Base-by-base conservation (phyloP, 306 rosid genomes). In the Cicer pinnatifidum region DNA sequence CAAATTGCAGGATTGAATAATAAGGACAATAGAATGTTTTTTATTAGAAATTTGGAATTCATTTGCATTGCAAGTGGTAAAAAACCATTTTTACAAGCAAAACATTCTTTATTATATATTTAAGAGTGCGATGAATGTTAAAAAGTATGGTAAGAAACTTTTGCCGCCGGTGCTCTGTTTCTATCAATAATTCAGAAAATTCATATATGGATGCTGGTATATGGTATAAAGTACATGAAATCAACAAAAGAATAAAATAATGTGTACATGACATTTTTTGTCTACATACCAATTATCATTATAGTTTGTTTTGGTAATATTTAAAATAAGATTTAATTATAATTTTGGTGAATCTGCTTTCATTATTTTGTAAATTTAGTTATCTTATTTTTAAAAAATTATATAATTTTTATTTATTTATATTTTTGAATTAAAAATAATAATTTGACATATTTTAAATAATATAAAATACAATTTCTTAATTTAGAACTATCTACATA, bases 191-290 rank as follows among this genome's bases (percentile, higher is more conserved):
- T 56, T 58, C 13, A 12, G 33, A 23, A 23, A 20, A 51, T 61
- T 78, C 59, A 62, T 58, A 50, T 51, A 59, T 38, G 76, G 44
- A 48, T 69, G 44, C 56, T 59, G 47, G 11, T 17, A 17, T 54
- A 17, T 54, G 39, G 35, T 56, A 56, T 38, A 57, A 57, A 57
- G 63, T 57, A 13, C 63, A 57, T 57, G 64, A 9, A 68, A 51
- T 43, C 37, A 43, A 33, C 11, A 71, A 61, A 35, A n/a, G 8
- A 61, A 61, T 23, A n/a, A 43, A 57, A 33, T 9, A 61, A 11
- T 11, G 67, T 72, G 71, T 37, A 78, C 6, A 37, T 47, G 62
- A 69, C 78, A 72, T 52, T 63, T 41, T 63, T 77, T 75, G 52
- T 62, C 8, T 56, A 15, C 48, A 39, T 38, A 13, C 38, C 48